A percentile compares a stretch with the other conserved stretches of the same genome.
Evolutionary conservation across 352 stramenopile species (phyloP).

Genomic region (Elongisporangium undulatum): DNA sequence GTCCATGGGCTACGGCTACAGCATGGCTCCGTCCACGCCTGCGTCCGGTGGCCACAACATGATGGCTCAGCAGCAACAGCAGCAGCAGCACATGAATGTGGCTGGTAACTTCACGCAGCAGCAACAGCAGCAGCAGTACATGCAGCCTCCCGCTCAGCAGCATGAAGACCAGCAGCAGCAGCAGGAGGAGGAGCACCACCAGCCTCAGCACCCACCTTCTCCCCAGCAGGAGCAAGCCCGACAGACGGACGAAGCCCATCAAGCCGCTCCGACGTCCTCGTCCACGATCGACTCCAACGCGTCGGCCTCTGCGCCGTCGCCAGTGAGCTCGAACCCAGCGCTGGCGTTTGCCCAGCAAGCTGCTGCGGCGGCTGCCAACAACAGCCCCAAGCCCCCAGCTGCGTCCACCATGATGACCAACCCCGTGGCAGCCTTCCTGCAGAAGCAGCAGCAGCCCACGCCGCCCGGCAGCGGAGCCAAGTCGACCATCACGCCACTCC

Average conservation of each 20-base stretch:
- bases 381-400: conserved; percentile 8
- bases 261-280: not conserved
- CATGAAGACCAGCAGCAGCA: conserved; percentile 11
- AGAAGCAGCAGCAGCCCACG: conserved; percentile 45
- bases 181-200: not conserved
- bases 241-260: not conserved
- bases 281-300: not conserved
- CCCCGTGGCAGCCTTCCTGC: conserved; percentile 47
- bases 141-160: conserved; percentile 15
- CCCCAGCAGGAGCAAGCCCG: not conserved
- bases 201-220: not conserved
- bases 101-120: not conserved
- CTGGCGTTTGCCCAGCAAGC: conserved; percentile 55
- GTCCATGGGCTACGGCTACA: conserved; percentile 10
- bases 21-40: conserved; percentile 5
- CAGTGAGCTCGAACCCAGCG: conserved; percentile 20
- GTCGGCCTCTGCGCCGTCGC: not conserved
- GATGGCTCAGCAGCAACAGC: conserved; percentile 27
- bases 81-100: conserved; percentile 28
- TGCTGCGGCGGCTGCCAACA: not conserved
- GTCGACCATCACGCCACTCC: conserved; percentile 31
- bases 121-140: conserved; percentile 10
- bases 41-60: conserved; percentile 2
- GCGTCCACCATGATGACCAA: conserved; percentile 15
- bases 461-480: conserved; percentile 33